Conservation (phyloP, 768 basidiomycete species). For the Mycena albidolilacea region DNA sequence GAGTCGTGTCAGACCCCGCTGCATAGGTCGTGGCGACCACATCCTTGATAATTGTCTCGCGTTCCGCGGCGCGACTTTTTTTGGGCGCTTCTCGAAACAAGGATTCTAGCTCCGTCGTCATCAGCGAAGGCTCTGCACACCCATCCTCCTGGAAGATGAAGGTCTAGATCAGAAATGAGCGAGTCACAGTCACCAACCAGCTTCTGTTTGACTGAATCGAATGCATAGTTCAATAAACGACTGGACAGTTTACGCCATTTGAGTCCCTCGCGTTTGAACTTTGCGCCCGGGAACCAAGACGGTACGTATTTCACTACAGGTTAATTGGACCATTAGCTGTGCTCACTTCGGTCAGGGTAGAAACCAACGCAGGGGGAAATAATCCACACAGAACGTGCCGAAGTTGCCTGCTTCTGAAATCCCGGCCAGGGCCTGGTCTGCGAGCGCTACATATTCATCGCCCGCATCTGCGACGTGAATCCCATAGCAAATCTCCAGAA, state of each 20-base stretch:
- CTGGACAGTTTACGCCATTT: constrained; percentile 51
- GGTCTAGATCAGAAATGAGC: neutral
- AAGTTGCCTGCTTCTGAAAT: constrained; percentile 39
- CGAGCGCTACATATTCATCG: constrained; percentile 45
- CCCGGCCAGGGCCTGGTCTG: constrained; percentile 44
- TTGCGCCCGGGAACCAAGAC: constrained; percentile 63
- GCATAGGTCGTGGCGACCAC: constrained; percentile 47
- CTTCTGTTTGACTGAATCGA: constrained; percentile 46
- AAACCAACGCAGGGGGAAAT: constrained; percentile 27
- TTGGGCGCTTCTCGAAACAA: constrained; percentile 32
- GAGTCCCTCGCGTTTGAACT: constrained; percentile 57
- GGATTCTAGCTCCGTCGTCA: constrained; percentile 38
- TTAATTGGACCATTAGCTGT: neutral
- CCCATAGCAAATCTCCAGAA: constrained; percentile 42
- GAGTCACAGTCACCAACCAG: constrained; percentile 43
- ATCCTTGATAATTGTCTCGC: constrained; percentile 44
- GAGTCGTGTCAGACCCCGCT: constrained; percentile 60
- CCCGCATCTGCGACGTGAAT: constrained; percentile 42
- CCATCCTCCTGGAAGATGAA: constrained; percentile 26
- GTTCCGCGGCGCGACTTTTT: constrained; percentile 31
- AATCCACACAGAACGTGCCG: constrained; percentile 43
- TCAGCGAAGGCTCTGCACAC: constrained; percentile 39
- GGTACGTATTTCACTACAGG: constrained; percentile 58
- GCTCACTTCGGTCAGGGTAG: neutral
- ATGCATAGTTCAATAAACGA: constrained; percentile 56